A percentile compares a stretch with the other conserved stretches of the same genome.
These are phyloP conservation scores for Gymnopilus dilepis DNA, from an alignment of 768 basidiomycete genomes.

Conservation along the genomic window DNA sequence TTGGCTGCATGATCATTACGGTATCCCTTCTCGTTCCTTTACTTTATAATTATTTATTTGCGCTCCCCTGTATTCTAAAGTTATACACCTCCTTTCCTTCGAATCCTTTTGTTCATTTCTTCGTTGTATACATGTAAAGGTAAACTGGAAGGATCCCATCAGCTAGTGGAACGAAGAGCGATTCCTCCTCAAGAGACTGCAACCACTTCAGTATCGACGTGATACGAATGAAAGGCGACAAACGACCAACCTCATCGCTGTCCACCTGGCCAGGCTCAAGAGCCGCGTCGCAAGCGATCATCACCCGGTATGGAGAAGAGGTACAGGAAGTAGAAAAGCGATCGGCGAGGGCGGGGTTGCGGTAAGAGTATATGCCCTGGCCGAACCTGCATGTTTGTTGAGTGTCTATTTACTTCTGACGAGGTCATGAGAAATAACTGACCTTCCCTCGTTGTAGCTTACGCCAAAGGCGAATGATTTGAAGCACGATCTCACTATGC, in stretches of 20 bases:
- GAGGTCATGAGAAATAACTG: constrained; percentile 18
- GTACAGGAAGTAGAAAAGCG: constrained; percentile 68
- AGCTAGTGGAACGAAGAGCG: constrained; percentile 55
- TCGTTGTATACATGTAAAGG: constrained; percentile 57
- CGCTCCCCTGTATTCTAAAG: constrained; percentile 19
- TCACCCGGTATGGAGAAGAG: constrained; percentile 68
- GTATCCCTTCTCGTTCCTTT: not conserved
- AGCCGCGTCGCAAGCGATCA: constrained; percentile 62
- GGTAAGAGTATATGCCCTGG: constrained; percentile 66
- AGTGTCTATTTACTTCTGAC: constrained; percentile 4
- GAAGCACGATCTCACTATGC: constrained; percentile 62
- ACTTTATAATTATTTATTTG: constrained; percentile 5
- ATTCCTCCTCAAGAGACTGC: constrained; percentile 52
- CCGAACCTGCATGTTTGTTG: constrained; percentile 46
- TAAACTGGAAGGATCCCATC: constrained; percentile 65
- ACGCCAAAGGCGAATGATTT: constrained; percentile 60
- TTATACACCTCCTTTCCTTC: too few relatives aligned
- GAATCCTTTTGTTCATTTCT: not conserved
- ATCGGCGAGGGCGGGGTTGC: constrained; percentile 63
- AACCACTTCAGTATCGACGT: constrained; percentile 13
- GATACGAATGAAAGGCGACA: constrained; percentile 4
- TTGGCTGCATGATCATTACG: constrained; percentile 41
- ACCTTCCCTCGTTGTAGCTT: constrained; percentile 60
- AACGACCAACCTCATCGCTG: constrained; percentile 34
- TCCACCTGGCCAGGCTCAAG: constrained; percentile 42